Evolutionary conservation across 2,329 filamentous ascomycete species (phyloP).

Genomic region (Claviceps africana): DNA sequence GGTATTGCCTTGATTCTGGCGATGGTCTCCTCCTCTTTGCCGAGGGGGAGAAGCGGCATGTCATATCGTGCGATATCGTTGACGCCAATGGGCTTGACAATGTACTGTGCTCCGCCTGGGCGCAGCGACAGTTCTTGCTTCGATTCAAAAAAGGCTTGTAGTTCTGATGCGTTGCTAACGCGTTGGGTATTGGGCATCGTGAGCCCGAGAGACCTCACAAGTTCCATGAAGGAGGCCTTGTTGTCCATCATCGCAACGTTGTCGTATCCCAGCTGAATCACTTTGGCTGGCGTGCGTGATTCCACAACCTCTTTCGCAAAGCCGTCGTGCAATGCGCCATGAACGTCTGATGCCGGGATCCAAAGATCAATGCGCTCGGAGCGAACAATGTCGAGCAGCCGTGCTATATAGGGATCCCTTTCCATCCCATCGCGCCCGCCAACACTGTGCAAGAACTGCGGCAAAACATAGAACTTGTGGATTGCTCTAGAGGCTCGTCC

Average conservation of each 20-base stretch:
- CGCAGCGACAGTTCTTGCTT: slow-evolving; percentile 10
- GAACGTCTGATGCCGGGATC: slow-evolving; percentile 60
- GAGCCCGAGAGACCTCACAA: slow-evolving; percentile 39
- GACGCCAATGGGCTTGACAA: slow-evolving; percentile 52
- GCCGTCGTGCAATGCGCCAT: slow-evolving; percentile 52
- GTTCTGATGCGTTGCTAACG: slow-evolving; percentile 38
- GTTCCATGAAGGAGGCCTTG: slow-evolving; percentile 50
- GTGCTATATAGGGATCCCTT: slow-evolving; percentile 37
- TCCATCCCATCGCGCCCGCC: background rate
- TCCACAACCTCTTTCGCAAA: slow-evolving; percentile 48
- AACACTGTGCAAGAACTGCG: slow-evolving; percentile 13
- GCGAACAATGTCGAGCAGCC: slow-evolving; percentile 43
- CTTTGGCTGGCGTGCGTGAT: slow-evolving; percentile 40
- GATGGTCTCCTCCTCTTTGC: slow-evolving; percentile 40
- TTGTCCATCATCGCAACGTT: slow-evolving; percentile 46
- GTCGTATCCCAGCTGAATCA: slow-evolving; percentile 46
- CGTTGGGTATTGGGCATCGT: slow-evolving; percentile 36
- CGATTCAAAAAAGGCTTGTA: slow-evolving; percentile 35
- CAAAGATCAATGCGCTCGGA: slow-evolving; percentile 53
- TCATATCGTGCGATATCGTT: slow-evolving; percentile 45
- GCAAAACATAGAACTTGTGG: slow-evolving; percentile 35
- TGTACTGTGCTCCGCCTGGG: slow-evolving; percentile 31
- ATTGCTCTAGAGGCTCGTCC: slow-evolving; percentile 47
- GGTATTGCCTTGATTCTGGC: slow-evolving; percentile 29
- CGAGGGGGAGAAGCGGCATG: slow-evolving; percentile 51